Base-by-base conservation (phyloP, 441 rosid species). In the Erysimum cheiri region DNA sequence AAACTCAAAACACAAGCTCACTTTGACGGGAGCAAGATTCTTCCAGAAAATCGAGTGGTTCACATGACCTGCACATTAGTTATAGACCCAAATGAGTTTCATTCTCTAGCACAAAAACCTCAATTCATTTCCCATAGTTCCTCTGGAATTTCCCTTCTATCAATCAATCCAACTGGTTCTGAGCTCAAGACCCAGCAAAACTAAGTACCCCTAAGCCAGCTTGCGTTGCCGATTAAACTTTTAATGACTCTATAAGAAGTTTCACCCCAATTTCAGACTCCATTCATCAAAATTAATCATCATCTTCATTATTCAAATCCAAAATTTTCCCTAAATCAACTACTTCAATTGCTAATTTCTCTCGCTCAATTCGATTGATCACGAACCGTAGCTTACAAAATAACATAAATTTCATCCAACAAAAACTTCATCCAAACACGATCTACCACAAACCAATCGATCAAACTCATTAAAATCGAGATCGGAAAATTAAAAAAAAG, bases 21-120 rank as follows among this genome's bases (percentile, higher is more conserved):
- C 99, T 5, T 61, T 64, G 58, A 71, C 63, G 29, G 98, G 98
- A 57, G 85, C 74, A 31, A 95, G 98, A 67, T 88, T 95, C 80
- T 89, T 83, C 99, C 98, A 95, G 82, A 95, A 92, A 41, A 89
- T 84, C 11, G 97, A 92, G 82, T 95, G 99, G 74, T 95, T 95
- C 37, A 95, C 56, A 80, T 95, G 98, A 67, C 97, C 97, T 95
- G 84, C 77, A 78, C 24, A 9, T 52, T n/a, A 50, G 1, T 15
- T 41, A 32, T 13, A 37, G 9, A 32, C 35, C 29, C 24, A 0
- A 43, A 41, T 48, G 28, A 75, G 26, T 69, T 55, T 29, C 61
- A 32, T 15, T 12, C 37, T 68, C 22, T 26, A 49, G 14, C 49
- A 40, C 35, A 61, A 0, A n/a, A 61, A 26, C 7, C 31, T n/a